phyloP scores from a whole-genome alignment of 176 grass and related monocot genomes.

The Raddia guianensis region DNA sequence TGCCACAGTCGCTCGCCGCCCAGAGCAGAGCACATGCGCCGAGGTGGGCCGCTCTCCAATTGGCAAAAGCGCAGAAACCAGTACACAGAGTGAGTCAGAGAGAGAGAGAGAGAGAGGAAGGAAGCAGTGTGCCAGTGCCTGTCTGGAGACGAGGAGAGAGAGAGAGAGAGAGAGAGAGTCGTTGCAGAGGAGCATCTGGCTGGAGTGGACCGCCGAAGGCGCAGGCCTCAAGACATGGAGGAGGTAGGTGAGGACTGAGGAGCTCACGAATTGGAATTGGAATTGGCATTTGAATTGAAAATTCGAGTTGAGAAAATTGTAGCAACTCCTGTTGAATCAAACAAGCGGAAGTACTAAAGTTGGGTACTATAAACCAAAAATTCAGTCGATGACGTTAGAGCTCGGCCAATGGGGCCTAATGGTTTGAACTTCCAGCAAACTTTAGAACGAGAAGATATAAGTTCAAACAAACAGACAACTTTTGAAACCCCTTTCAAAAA shows the following conservation, averaged over 20 bases:
- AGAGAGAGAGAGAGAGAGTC: conserved; percentile 31
- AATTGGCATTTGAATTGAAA: conserved; percentile 16
- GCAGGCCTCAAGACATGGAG: not conserved
- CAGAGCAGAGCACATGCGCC: not conserved
- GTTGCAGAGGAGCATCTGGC: conserved; percentile 9
- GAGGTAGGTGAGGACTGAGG: not conserved
- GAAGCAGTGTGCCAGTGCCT: no score
- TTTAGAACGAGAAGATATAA: no score
- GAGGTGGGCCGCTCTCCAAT: conserved; percentile 41
- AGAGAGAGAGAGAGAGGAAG: conserved; percentile 6
- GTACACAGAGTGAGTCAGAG: no score
- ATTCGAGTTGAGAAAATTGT: not conserved
- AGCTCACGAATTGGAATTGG: not conserved
- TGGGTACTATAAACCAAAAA: no score
- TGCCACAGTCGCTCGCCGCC: conserved; percentile 21
- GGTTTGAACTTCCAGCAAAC: no score
- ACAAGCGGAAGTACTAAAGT: not conserved
- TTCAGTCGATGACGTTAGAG: no score
- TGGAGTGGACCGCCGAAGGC: not conserved
- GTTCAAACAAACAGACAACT: no score
- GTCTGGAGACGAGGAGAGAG: not conserved
- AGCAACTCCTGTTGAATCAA: no score
- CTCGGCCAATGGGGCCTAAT: no score
- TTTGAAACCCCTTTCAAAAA: no score
- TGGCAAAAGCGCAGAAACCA: conserved; percentile 28